phyloP scores from a whole-genome alignment of 176 grass and related monocot genomes.

The Puya raimondii region DNA sequence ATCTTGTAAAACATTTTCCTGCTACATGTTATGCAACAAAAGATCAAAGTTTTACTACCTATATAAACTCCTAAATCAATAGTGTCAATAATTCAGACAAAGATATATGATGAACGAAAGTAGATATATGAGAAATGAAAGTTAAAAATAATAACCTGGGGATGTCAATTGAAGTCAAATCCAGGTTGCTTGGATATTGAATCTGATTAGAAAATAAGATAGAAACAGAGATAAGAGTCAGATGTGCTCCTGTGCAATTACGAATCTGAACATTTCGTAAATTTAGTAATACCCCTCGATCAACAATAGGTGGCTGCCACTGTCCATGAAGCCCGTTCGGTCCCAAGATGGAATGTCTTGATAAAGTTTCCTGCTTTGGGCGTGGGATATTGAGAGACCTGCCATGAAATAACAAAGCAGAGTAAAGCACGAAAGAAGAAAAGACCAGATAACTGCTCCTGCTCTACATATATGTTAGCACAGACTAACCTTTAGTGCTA shows the following conservation, averaged over 20 bases:
- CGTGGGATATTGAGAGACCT: constrained; percentile 32
- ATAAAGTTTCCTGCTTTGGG: constrained; percentile 34
- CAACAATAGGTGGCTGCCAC: constrained; percentile 33
- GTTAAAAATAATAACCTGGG: constrained; percentile 24
- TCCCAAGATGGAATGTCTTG: constrained; percentile 44
- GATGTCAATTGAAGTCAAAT: constrained; percentile 40
- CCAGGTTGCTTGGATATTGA: constrained; percentile 47
- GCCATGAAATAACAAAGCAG: not conserved
- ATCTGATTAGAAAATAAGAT: constrained; percentile 24
- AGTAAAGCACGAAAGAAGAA: not conserved
- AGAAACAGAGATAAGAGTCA: not conserved
- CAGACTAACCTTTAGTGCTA: not conserved
- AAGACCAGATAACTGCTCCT: not conserved
- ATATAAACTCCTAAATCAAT: not conserved
- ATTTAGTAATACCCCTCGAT: constrained; percentile 26
- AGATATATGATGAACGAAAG: not conserved
- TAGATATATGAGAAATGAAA: not conserved
- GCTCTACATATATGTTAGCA: not conserved
- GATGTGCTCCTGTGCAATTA: not conserved
- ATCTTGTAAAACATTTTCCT: not conserved
- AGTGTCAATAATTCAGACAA: not conserved
- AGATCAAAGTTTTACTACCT: not conserved
- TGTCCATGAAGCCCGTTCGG: constrained; percentile 42
- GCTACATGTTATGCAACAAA: not conserved
- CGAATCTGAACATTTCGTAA: not conserved